A percentile compares a stretch with the other conserved stretches of the same genome.
Conservation (phyloP, 352 stramenopile species). For the Salisapilia sapeloensis region DNA sequence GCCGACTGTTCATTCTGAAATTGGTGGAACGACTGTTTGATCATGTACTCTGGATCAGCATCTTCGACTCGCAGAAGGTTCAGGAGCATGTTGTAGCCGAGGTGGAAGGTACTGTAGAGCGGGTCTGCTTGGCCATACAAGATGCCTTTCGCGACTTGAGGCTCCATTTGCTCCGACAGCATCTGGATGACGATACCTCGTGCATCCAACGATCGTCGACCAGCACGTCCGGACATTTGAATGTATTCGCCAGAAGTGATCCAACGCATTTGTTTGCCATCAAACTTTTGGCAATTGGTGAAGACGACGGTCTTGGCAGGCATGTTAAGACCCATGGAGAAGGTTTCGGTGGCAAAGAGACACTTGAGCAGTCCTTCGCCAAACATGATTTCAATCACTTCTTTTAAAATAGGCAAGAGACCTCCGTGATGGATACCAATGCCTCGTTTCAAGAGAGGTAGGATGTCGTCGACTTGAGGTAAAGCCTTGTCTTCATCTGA, state of each 20-base stretch:
- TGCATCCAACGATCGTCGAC: conserved; percentile 95
- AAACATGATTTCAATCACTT: conserved; percentile 90
- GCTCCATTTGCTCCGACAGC: conserved; percentile 98
- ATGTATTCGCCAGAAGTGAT: conserved; percentile 93
- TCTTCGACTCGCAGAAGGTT: conserved; percentile 98
- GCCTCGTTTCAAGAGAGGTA: conserved; percentile 94
- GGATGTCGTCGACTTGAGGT: conserved; percentile 93
- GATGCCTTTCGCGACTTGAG: conserved; percentile 89
- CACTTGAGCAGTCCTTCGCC: conserved; percentile 96
- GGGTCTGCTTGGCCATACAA: conserved; percentile 67
- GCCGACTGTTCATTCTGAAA: conserved; percentile 80
- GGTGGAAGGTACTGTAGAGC: conserved; percentile 86
- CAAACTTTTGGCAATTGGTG: conserved; percentile 93
- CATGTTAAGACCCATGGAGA: conserved; percentile 99
- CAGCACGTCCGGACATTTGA: conserved; percentile 93
- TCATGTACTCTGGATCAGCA: conserved; percentile 94
- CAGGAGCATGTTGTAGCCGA: conserved; percentile 99
- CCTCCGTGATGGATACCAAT: conserved; percentile 99
- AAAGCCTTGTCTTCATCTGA: conserved; percentile 94
- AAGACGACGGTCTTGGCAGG: conserved; percentile 98
- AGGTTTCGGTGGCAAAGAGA: conserved; percentile 97
- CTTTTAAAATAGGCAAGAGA: conserved; percentile 97
- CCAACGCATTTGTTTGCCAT: conserved; percentile 92
- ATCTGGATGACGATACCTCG: conserved; percentile 98
- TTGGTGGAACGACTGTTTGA: conserved; percentile 96